phyloP scores from a whole-genome alignment of 2,329 filamentous ascomycete species.

The Aureobasidium sp. region DNA sequence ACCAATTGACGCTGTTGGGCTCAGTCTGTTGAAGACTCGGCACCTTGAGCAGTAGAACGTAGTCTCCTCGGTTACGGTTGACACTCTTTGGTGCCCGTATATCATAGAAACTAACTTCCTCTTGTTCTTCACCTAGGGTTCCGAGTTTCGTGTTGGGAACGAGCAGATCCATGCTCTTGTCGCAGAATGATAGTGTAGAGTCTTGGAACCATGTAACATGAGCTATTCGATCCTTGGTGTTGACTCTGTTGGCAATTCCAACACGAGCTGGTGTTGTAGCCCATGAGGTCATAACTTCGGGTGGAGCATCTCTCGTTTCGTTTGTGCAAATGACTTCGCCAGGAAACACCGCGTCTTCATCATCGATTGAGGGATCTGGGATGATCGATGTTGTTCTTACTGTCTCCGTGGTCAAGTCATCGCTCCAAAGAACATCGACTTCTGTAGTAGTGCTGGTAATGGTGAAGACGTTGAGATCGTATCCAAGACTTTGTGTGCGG shows the following conservation, averaged over 20 bases:
- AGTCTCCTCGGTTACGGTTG: conserved; percentile 43
- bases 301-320: conserved; percentile 23
- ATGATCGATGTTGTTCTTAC: conserved; percentile 40
- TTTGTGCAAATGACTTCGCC: conserved; percentile 47
- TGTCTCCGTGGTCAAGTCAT: conserved; percentile 40
- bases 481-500: conserved; percentile 42
- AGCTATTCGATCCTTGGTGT: conserved; percentile 49
- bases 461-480: conserved; percentile 51
- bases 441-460: conserved; percentile 42
- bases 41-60: conserved; percentile 40
- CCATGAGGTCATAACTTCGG: conserved; percentile 15
- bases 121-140: conserved; percentile 31
- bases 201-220: conserved; percentile 43
- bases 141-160: conserved; percentile 38
- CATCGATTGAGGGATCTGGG: conserved; percentile 44
- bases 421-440: conserved; percentile 52
- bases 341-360: conserved; percentile 50
- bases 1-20: conserved; percentile 36
- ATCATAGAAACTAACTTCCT: conserved; percentile 53
- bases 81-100: conserved; percentile 43
- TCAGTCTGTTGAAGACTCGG: not conserved
- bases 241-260: conserved; percentile 50
- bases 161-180: conserved; percentile 24
- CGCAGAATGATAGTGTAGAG: conserved; percentile 15
- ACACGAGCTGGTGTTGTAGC: conserved; percentile 40